phyloP scores from a whole-genome alignment of 805 yeast genomes.

The Sungouiella blattae region DNA sequence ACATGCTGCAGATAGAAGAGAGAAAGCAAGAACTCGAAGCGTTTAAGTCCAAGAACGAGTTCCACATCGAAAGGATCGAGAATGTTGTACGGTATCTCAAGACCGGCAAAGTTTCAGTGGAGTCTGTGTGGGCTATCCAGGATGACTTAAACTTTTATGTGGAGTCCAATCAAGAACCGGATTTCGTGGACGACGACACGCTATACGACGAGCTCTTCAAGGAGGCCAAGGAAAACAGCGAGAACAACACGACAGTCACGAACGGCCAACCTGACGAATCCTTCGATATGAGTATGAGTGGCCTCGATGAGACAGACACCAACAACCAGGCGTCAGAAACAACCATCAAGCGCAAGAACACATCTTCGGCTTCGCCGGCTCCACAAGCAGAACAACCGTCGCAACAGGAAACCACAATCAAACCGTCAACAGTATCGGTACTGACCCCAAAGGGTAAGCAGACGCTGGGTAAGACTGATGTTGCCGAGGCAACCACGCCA shows the following conservation, averaged over 20 bases:
- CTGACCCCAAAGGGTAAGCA: slow-evolving; percentile 13
- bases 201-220: slow-evolving; percentile 41
- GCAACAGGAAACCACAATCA: background rate
- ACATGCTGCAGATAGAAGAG: slow-evolving; percentile 31
- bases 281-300: slow-evolving; percentile 4
- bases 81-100: slow-evolving; percentile 29
- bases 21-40: slow-evolving; percentile 39
- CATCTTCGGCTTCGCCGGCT: slow-evolving; percentile 2
- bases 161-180: slow-evolving; percentile 37
- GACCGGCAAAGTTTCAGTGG: slow-evolving; percentile 13
- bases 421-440: background rate
- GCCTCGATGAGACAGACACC: slow-evolving; percentile 1
- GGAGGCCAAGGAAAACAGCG: slow-evolving; percentile 17
- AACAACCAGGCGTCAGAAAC: background rate
- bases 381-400: background rate
- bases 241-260: slow-evolving; percentile 7
- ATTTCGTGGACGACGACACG: slow-evolving; percentile 34
- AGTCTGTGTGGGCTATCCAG: slow-evolving; percentile 26
- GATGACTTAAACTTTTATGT: slow-evolving; percentile 39
- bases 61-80: slow-evolving; percentile 36
- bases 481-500: slow-evolving; percentile 31
- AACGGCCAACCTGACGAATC: slow-evolving; percentile 4
- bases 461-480: slow-evolving; percentile 6
- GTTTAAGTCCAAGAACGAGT: slow-evolving; percentile 28
- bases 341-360: background rate